These are phyloP conservation scores for Xylaria sp. DNA, from an alignment of 495 filamentous ascomycete species.

Conservation along the genomic window DNA sequence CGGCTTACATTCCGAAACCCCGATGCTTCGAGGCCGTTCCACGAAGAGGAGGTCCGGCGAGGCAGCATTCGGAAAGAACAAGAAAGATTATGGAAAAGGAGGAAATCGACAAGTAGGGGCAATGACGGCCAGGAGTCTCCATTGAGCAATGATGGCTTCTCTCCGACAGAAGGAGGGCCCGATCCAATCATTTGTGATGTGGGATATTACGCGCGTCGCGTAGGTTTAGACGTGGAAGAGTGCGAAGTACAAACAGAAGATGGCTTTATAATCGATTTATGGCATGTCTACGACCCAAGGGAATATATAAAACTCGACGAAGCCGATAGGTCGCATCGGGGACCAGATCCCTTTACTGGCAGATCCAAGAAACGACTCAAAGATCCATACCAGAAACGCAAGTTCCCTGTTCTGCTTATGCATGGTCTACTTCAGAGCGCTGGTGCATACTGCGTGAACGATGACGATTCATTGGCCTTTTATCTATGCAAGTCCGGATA, in stretches of 20 bases:
- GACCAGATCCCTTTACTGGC: constrained; percentile 50
- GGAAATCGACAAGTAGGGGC: constrained; percentile 41
- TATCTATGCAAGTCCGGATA: constrained; percentile 92
- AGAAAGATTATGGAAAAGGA: constrained; percentile 66
- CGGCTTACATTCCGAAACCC: constrained; percentile 64
- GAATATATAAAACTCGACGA: constrained; percentile 62
- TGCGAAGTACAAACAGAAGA: constrained; percentile 93
- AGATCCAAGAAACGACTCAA: constrained; percentile 28
- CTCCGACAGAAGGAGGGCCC: constrained; percentile 77
- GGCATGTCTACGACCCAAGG: constrained; percentile 87
- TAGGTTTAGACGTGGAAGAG: constrained; percentile 85
- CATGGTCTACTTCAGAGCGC: constrained; percentile 88
- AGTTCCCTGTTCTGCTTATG: constrained; percentile 88
- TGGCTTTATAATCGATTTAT: constrained; percentile 86
- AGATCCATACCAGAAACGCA: constrained; percentile 54
- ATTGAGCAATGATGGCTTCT: constrained; percentile 60
- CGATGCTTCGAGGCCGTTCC: constrained; percentile 67
- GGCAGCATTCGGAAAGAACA: constrained; percentile 60
- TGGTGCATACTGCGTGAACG: constrained; percentile 89
- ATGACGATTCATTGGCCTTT: constrained; percentile 90
- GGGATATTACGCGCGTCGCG: constrained; percentile 84
- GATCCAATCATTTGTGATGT: constrained; percentile 82
- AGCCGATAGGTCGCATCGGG: constrained; percentile 47
- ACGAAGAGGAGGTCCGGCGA: constrained; percentile 67
- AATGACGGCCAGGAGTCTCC: constrained; percentile 48